These are phyloP conservation scores for Fusarium piperis DNA, from an alignment of 2,329 filamentous ascomycete species.

Conservation along the genomic window DNA sequence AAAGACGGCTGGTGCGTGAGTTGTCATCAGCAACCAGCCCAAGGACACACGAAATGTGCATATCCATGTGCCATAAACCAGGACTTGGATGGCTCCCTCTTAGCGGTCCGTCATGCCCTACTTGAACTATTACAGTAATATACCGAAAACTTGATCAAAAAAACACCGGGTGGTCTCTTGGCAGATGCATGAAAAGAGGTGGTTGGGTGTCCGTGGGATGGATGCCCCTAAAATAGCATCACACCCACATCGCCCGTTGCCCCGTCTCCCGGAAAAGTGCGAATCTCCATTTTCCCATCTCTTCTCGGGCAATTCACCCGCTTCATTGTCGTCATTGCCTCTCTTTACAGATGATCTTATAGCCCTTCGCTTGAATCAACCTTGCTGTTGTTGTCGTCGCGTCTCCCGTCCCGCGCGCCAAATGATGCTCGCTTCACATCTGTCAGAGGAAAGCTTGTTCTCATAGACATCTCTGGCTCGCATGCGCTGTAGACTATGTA, in stretches of 20 bases:
- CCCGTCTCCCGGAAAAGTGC: conserved; percentile 7
- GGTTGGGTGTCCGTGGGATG: conserved; percentile 16
- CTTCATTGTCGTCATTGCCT: conserved; percentile 30
- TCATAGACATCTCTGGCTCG: background rate
- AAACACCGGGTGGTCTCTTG: background rate
- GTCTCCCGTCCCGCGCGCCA: background rate
- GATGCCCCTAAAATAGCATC: conserved; percentile 30
- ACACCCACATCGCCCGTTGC: conserved; percentile 12
- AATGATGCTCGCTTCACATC: conserved; percentile 5
- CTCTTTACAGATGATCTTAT: conserved; percentile 28
- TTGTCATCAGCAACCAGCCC: conserved; percentile 26
- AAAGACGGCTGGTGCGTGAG: background rate
- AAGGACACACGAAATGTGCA: background rate
- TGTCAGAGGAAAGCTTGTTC: conserved; percentile 19
- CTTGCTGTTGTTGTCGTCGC: background rate
- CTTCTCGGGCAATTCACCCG: conserved; percentile 6
- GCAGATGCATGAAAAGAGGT: background rate
- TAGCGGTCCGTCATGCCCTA: background rate
- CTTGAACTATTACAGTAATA: background rate
- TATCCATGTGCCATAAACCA: background rate
- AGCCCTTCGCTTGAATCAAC: conserved; percentile 11
- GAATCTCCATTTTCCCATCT: background rate
- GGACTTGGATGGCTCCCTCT: conserved; percentile 8
- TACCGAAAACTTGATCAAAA: background rate
- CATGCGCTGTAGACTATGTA: background rate